Evolutionary conservation across 495 filamentous ascomycete species (phyloP), one percentile per base, ranked within the genome.

Genomic region (Cudoniella acicularis): DNA sequence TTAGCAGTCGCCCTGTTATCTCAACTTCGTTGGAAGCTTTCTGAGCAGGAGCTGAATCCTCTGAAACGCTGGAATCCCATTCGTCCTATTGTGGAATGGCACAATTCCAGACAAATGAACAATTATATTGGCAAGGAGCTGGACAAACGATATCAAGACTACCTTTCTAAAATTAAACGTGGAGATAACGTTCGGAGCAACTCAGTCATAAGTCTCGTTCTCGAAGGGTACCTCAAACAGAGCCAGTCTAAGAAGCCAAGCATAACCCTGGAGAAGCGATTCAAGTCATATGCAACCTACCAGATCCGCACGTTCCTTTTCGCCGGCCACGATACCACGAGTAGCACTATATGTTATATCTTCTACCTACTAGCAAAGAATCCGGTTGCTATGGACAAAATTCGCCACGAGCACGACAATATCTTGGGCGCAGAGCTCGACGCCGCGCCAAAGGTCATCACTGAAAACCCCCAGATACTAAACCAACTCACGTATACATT

Each of bases 301-400:
- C 30, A 36, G 13, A 47, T 47, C n/a, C 13, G 20, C 8, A 8
- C 17, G 8, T 75, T 77, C 61, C 45, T 77, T 16, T 73, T 77
- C 53, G 72, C 75, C 0, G 75, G 74, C 6, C 72, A 75, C 47
- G 74, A 75, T 60, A 76, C 75, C 3, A 75, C 67, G 0, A 63
- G 55, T 41, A 60, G 50, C 48, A 68, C 70, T 11, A 61, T 76
- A 9, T 67, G 49, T 51, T 75, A 69, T 30, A 52, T 63, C 17
- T 67, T 47, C 47, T 67, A 73, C 56, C 51, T 70, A 17, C 63
- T 77, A 16, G 49, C 54, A 16, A 63, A 26, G 10, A 53, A 76
- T 49, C 67, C 67, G 0, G 53, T 63, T 1, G 46, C 21, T 49
- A 54, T 72, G 10, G 50, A 23, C 0, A 42, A 52, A 8, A 30